Percentiles rank a stretch among this genome's conserved stretches.
Evolutionary conservation across 306 rosid genomes (phyloP).

Genomic region (Purshia tridentata): DNA sequence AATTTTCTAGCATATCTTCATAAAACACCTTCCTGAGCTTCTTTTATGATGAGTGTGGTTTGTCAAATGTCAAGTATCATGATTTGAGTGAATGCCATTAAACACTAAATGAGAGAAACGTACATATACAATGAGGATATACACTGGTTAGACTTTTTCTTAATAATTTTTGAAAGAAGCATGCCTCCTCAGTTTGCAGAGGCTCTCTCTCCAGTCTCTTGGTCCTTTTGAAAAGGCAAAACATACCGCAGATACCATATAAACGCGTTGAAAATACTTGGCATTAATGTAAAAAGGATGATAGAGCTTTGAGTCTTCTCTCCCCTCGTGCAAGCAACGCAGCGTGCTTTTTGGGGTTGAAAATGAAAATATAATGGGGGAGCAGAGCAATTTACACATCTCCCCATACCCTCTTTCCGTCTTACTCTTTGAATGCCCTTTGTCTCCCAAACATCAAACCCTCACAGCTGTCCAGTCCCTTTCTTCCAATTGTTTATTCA

Average conservation of each 20-base stretch:
- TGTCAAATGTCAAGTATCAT: background rate
- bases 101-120: background rate
- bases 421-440: slow-evolving; percentile 34
- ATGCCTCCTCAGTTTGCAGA: background rate
- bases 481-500: slow-evolving; percentile 8
- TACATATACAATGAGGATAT: too few relatives aligned
- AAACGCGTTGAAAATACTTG: slow-evolving; percentile 7
- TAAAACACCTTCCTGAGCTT: too few relatives aligned
- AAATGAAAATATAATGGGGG: slow-evolving; percentile 19
- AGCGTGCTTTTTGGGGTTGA: slow-evolving; percentile 50
- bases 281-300: background rate
- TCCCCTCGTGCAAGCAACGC: slow-evolving; percentile 47
- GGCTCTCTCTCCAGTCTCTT: background rate
- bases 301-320: background rate
- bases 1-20: too few relatives aligned
- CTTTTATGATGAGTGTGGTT: background rate
- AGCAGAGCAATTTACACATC: slow-evolving; percentile 41
- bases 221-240: slow-evolving; percentile 5
- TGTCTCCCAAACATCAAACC: slow-evolving; percentile 60
- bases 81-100: background rate
- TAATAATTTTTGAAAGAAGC: background rate
- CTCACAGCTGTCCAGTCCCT: slow-evolving; percentile 55
- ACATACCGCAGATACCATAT: slow-evolving; percentile 5
- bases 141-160: too few relatives aligned
- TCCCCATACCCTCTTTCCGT: slow-evolving; percentile 29